Base-by-base conservation (phyloP, 2,329 filamentous ascomycete species). In the Talaromyces sp. region DNA sequence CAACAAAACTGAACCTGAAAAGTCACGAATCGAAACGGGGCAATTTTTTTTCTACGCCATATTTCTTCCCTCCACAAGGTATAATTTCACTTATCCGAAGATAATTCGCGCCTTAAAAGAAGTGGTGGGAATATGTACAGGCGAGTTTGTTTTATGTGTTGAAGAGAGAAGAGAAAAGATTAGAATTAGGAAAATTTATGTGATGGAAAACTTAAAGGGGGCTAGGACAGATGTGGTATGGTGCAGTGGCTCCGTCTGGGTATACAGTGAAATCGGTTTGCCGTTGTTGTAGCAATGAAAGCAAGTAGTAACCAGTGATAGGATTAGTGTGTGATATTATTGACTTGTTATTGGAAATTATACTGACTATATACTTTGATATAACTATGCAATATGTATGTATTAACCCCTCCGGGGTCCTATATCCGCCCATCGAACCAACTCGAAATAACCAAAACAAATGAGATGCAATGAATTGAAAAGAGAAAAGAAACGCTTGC, bases 11-110 rank as follows among this genome's bases (percentile, higher is more conserved):
- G 10, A 46, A 9, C n/a, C 21, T 31, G 31, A 33, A 33, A 46
- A 39, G 25, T 7, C 13, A 28, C 28, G 48, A 39, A 39, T 13
- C 25, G n/a, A 31, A 17, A 33, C 48, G 48, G 48, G 5, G 19
- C 15, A 5, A 15, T 10, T 21, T 35, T 22, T 7, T 9, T 36
- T 54, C 52, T 54, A 45, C 52, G 52, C 52, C 52, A 45, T 54
- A 54, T 45, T 54, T 54, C 52, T 54, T 54, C 52, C 52, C 52
- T 41, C 52, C 39, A 43, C 52, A 54, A 54, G 52, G 52, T 54
- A 22, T 28, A 43, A 28, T 46, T 25, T 4, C 5, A 35, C 46
- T 5, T 35, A 50, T 19, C 31, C 5, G 3, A 33, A 43, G n/a
- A 21, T 7, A 25, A 52, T 63, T 15, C 25, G 25, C 5, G 37